These are phyloP conservation scores for Yamadazyma triangularis DNA, from an alignment of 1,139 yeast species.

Conservation along the genomic window DNA sequence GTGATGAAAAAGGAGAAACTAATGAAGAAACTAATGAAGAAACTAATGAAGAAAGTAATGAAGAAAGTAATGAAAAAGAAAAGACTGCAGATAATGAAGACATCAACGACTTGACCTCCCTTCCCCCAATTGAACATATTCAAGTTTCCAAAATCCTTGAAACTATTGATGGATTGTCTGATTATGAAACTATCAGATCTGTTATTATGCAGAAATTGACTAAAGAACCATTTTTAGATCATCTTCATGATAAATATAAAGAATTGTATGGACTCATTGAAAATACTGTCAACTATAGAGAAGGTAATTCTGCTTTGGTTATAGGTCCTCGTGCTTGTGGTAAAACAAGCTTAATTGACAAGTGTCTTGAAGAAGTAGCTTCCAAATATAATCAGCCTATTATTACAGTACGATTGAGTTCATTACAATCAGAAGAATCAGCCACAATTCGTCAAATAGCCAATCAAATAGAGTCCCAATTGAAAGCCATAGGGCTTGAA, in stretches of 20 bases:
- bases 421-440: slow-evolving; percentile 73
- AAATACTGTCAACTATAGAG: slow-evolving; percentile 62
- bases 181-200: too few species aligned
- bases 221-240: neutral
- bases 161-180: too few species aligned
- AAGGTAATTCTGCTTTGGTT: slow-evolving; percentile 76
- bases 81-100: too few species aligned
- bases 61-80: too few species aligned
- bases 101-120: too few species aligned
- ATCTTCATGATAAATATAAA: slow-evolving; percentile 1
- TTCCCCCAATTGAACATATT: too few species aligned
- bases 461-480: slow-evolving; percentile 63
- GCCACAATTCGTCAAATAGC: slow-evolving; percentile 84
- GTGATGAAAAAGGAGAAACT: neutral
- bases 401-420: slow-evolving; percentile 62
- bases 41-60: slow-evolving; percentile 1
- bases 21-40: slow-evolving; percentile 1
- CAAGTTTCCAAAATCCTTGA: neutral
- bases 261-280: slow-evolving; percentile 29
- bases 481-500: slow-evolving; percentile 16
- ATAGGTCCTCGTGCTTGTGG: slow-evolving; percentile 83
- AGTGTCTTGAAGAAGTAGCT: slow-evolving; percentile 48
- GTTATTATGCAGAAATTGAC: neutral
- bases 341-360: slow-evolving; percentile 61
- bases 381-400: slow-evolving; percentile 41